Conservation (phyloP, 2,329 filamentous ascomycete species). For the Xylaria sp. region DNA sequence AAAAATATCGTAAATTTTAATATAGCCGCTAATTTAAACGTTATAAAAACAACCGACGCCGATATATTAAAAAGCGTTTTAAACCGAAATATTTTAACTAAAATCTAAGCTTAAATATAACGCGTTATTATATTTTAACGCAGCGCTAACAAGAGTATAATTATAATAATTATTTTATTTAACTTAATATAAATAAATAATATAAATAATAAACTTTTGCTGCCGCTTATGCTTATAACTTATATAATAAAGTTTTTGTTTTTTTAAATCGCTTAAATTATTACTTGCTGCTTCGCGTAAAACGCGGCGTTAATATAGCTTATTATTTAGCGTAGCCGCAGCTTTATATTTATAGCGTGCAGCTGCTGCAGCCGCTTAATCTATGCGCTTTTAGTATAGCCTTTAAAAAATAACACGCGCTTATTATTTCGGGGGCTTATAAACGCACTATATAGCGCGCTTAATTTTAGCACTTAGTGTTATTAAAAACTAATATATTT, state of each 20-base stretch:
- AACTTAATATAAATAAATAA: background rate
- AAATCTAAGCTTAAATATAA: background rate
- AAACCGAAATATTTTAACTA: background rate
- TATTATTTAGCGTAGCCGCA: background rate
- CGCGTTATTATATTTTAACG: background rate
- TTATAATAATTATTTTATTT: background rate
- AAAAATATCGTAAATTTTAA: background rate
- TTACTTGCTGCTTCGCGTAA: background rate
- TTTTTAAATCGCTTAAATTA: background rate
- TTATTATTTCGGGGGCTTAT: too few relatives aligned
- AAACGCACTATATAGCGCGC: too few relatives aligned
- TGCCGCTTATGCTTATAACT: background rate
- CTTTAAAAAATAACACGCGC: too few relatives aligned
- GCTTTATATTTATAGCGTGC: background rate
- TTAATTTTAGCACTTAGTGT: background rate
- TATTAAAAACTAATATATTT: background rate
- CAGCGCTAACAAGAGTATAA: background rate
- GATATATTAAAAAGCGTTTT: background rate
- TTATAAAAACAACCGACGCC: background rate
- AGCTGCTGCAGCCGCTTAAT: too few relatives aligned
- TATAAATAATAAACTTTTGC: too few relatives aligned
- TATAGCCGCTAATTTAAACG: background rate
- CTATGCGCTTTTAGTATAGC: too few relatives aligned
- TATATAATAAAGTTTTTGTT: background rate
- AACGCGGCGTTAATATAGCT: background rate